These are phyloP conservation scores for Kodamaea sp. DNA, from an alignment of 1,139 yeast species.

Conservation along the genomic window DNA sequence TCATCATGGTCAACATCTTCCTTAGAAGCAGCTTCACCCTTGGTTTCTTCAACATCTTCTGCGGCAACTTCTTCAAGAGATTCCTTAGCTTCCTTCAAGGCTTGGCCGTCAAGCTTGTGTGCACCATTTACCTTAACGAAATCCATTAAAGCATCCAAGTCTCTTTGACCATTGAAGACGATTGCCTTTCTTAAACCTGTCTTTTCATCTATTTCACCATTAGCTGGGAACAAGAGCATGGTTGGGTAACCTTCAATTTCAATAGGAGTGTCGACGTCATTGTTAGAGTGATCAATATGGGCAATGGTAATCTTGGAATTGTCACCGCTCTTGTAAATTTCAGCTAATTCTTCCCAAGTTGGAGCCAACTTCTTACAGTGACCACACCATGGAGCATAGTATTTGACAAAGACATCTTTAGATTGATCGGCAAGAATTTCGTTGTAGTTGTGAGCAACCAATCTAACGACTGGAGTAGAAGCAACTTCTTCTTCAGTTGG, in stretches of 20 bases:
- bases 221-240: slow-evolving; percentile 83
- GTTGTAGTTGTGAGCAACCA: slow-evolving; percentile 84
- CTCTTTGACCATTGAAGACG: slow-evolving; percentile 67
- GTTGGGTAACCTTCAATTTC: slow-evolving; percentile 93
- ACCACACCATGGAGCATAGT: slow-evolving; percentile 99
- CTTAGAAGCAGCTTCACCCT: slow-evolving; percentile 12
- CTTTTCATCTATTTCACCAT: slow-evolving; percentile 62
- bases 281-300: slow-evolving; percentile 82
- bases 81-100: slow-evolving; percentile 23
- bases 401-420: slow-evolving; percentile 89
- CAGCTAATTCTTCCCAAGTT: slow-evolving; percentile 82
- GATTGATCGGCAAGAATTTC: slow-evolving; percentile 60
- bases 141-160: slow-evolving; percentile 63
- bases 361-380: slow-evolving; percentile 98
- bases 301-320: slow-evolving; percentile 66
- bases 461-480: slow-evolving; percentile 66
- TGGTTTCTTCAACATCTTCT: slow-evolving; percentile 24
- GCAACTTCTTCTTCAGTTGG: slow-evolving; percentile 68
- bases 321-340: slow-evolving; percentile 46
- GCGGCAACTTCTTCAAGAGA: slow-evolving; percentile 26
- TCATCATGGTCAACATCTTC: slow-evolving; percentile 41
- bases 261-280: slow-evolving; percentile 70
- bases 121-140: slow-evolving; percentile 69
- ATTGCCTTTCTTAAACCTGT: slow-evolving; percentile 61
- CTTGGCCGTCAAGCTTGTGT: slow-evolving; percentile 51